Evolutionary conservation across 345 rosid species (phyloP).

Genomic region (Eutrema yunnanense): DNA sequence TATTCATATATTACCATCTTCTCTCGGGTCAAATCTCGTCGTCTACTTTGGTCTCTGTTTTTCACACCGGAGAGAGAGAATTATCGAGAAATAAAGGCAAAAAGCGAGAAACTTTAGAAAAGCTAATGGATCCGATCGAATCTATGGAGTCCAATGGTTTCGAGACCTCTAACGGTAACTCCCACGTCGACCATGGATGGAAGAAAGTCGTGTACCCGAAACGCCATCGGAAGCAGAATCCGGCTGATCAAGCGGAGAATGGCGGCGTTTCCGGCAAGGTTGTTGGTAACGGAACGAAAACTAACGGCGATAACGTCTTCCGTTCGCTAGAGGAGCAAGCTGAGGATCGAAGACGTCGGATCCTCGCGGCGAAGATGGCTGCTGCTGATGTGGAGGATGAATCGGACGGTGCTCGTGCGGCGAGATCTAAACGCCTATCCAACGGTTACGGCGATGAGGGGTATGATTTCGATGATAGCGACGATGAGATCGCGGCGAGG

Average conservation of each 20-base stretch:
- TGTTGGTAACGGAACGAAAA: too few species aligned
- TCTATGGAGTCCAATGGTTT: constrained; percentile 29
- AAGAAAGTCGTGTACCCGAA: constrained; percentile 59
- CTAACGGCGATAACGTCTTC: constrained; percentile 38
- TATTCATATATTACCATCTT: neutral
- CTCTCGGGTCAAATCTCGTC: constrained; percentile 26
- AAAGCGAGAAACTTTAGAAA: neutral
- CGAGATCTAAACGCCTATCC: constrained; percentile 37
- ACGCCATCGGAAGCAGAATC: constrained; percentile 44
- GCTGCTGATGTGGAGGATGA: constrained; percentile 17
- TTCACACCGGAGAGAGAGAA: constrained; percentile 13
- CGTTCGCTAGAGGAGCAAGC: constrained; percentile 44
- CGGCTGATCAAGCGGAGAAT: constrained; percentile 9
- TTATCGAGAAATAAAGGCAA: neutral
- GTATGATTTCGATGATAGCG: constrained; percentile 37
- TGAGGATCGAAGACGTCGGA: constrained; percentile 43
- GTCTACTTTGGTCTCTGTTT: constrained; percentile 16
- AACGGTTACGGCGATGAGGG: constrained; percentile 26
- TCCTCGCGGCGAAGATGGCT: constrained; percentile 34
- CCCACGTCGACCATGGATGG: constrained; percentile 59
- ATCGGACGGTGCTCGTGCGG: neutral
- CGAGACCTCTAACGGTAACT: constrained; percentile 28
- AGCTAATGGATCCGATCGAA: constrained; percentile 25
- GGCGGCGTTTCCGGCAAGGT: too few species aligned
- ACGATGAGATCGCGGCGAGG: constrained; percentile 29